Conservation (phyloP, 2,329 filamentous ascomycete species). For the Pseudomassariella vexata region DNA sequence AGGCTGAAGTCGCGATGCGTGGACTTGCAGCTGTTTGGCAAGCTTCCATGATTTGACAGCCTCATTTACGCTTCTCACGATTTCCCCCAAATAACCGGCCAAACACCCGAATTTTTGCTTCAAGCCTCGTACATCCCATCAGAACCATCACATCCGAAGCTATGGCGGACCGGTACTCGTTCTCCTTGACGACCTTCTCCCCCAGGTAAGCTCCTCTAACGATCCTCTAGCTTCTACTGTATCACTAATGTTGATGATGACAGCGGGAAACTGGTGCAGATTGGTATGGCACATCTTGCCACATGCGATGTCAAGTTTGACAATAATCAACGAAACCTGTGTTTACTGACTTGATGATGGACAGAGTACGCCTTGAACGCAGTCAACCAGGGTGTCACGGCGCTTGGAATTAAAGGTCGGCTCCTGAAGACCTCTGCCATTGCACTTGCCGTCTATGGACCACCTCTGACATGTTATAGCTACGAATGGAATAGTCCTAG, state of each 20-base stretch:
- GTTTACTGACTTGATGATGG: conserved; percentile 5
- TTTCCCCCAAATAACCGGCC: no score
- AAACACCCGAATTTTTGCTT: no score
- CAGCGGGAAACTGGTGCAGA: conserved; percentile 98
- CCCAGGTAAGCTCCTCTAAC: conserved; percentile 76
- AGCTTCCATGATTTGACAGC: no score
- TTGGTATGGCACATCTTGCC: conserved; percentile 54
- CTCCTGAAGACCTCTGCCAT: conserved; percentile 10
- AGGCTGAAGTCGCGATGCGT: no score
- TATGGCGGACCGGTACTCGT: conserved; percentile 99
- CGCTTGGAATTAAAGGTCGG: conserved; percentile 94
- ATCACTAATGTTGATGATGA: conserved; percentile 31
- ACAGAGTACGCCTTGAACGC: conserved; percentile 98
- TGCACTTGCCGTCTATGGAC: background rate
- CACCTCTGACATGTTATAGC: conserved; percentile 45
- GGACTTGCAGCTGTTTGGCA: no score
- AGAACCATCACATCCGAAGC: conserved; percentile 24
- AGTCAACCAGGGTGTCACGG: conserved; percentile 98
- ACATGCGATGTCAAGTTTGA: no score
- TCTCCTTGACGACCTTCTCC: conserved; percentile 98
- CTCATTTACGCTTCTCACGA: conserved; percentile 7
- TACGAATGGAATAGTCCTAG: conserved; percentile 97
- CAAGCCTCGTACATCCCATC: no score
- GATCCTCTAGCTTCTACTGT: no score
- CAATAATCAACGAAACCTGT: no score